A percentile compares a stretch with the other conserved stretches of the same genome.
Conservation (phyloP, 2,329 filamentous ascomycete species). For the Ceratocystis variospora region DNA sequence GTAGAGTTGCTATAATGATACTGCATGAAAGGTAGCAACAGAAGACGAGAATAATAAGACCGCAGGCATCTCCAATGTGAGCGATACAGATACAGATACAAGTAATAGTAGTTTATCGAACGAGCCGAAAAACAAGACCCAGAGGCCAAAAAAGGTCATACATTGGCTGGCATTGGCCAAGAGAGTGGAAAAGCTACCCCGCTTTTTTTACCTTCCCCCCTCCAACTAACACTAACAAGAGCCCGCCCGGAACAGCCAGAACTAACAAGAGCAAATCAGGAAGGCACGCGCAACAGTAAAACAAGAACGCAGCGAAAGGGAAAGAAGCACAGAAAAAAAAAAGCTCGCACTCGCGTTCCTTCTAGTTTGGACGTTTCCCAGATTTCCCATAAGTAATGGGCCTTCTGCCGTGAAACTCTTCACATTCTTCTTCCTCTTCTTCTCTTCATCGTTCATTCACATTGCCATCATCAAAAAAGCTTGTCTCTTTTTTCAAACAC, state of each 20-base stretch:
- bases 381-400: neutral
- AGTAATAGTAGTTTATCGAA: too few relatives aligned
- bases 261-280: neutral
- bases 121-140: too few relatives aligned
- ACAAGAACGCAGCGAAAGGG: neutral
- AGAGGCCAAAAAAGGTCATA: too few relatives aligned
- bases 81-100: too few relatives aligned
- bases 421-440: neutral
- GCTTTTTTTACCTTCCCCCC: neutral
- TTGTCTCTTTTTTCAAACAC: neutral
- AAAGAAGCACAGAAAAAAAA: neutral
- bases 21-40: too few relatives aligned
- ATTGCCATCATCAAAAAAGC: neutral
- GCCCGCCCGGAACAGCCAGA: neutral
- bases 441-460: neutral
- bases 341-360: neutral
- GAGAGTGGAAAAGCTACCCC: neutral
- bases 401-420: neutral
- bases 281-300: neutral
- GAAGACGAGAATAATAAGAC: too few relatives aligned
- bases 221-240: neutral
- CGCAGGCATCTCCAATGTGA: too few relatives aligned
- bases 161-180: too few relatives aligned
- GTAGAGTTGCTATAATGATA: too few relatives aligned
- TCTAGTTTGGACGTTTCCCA: neutral